Percentiles rank a stretch among this genome's conserved stretches.
Evolutionary conservation across 2,329 filamentous ascomycete species (phyloP).

Genomic region (Calonectria pseudoturangicola): DNA sequence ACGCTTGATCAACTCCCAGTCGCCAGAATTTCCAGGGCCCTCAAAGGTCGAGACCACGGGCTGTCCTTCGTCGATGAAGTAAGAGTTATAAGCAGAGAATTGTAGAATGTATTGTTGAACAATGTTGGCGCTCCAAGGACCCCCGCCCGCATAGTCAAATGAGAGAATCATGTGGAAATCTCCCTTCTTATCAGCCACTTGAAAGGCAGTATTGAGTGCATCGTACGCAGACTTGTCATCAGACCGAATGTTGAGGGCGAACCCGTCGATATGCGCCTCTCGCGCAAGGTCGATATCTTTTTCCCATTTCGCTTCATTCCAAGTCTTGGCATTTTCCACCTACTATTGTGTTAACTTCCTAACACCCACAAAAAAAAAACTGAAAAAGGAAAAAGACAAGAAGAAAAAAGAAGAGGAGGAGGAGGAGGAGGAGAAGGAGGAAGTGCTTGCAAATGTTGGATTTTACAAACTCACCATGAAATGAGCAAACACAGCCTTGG

Average conservation of each 20-base stretch:
- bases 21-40: constrained; percentile 24
- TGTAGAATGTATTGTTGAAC: constrained; percentile 28
- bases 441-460: neutral
- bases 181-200: constrained; percentile 4
- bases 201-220: constrained; percentile 15
- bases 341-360: neutral
- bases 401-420: too few species aligned
- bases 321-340: constrained; percentile 30
- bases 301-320: constrained; percentile 26
- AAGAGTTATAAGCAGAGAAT: constrained; percentile 15
- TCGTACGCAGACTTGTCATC: constrained; percentile 21
- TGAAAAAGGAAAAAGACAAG: too few species aligned
- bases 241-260: constrained; percentile 26
- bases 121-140: constrained; percentile 27
- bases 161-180: constrained; percentile 34
- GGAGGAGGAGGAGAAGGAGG: neutral
- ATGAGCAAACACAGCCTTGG: constrained; percentile 18
- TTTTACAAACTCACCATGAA: neutral
- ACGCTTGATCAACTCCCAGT: constrained; percentile 25
- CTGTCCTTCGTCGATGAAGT: constrained; percentile 24
- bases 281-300: constrained; percentile 24
- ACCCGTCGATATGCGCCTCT: constrained; percentile 25
- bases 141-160: constrained; percentile 35
- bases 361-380: too few species aligned
- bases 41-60: constrained; percentile 33